Conservation (phyloP, 768 basidiomycete genomes). For the Mycena metata region DNA sequence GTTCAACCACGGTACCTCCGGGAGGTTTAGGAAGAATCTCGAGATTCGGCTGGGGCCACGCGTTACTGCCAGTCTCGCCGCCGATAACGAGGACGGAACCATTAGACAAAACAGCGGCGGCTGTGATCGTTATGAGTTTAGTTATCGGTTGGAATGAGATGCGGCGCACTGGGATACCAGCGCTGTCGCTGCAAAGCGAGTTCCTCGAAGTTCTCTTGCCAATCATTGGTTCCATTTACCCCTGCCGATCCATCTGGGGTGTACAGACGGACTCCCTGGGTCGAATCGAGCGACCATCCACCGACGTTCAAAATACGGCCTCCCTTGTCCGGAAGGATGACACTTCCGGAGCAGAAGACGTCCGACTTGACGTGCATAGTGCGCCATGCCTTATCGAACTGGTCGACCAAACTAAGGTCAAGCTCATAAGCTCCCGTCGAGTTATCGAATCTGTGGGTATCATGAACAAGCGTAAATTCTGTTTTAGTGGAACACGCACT, state of each 20-base stretch:
- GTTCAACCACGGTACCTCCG: constrained; percentile 71
- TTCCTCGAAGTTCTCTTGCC: constrained; percentile 77
- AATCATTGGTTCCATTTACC: constrained; percentile 81
- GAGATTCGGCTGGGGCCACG: constrained; percentile 72
- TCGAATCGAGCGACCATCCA: constrained; percentile 80
- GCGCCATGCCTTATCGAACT: constrained; percentile 74
- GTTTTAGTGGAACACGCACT: constrained; percentile 47
- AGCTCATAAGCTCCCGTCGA: constrained; percentile 86
- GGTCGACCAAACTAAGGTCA: constrained; percentile 67
- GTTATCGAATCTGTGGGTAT: constrained; percentile 60
- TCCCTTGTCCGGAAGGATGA: constrained; percentile 82
- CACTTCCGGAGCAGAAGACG: constrained; percentile 82
- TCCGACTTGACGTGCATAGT: constrained; percentile 81
- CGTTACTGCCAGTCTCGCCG: constrained; percentile 82
- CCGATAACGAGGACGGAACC: constrained; percentile 70
- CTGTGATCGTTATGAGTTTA: constrained; percentile 61
- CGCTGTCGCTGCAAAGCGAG: constrained; percentile 64
- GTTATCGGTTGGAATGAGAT: background rate
- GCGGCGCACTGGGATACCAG: constrained; percentile 51
- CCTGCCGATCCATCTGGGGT: constrained; percentile 77
- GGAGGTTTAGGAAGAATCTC: constrained; percentile 77
- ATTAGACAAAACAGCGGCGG: constrained; percentile 76
- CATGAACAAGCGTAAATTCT: background rate
- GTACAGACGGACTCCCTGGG: constrained; percentile 80
- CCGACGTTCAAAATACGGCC: constrained; percentile 76